Conservation (phyloP, 495 filamentous ascomycete genomes). For the Tuber borchii region DNA sequence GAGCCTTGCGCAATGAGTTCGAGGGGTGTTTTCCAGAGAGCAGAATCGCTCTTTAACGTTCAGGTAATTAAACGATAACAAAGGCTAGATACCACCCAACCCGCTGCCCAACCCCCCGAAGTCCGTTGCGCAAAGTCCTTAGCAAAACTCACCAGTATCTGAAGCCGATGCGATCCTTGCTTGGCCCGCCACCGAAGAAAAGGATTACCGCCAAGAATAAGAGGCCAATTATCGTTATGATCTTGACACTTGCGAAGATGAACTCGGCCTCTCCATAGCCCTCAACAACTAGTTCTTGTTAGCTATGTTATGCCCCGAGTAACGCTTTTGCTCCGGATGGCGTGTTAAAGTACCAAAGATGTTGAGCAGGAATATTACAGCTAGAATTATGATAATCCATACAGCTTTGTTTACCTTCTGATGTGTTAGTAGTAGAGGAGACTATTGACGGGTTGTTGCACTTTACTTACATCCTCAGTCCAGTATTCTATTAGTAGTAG, state of each 20-base stretch:
- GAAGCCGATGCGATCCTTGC: constrained; percentile 55
- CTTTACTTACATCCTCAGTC: constrained; percentile 24
- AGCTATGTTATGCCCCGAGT: neutral
- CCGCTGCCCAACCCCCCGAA: neutral
- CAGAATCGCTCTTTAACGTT: neutral
- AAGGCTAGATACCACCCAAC: neutral
- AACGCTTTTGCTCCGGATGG: constrained; percentile 47
- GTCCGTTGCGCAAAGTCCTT: neutral
- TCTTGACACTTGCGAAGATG: constrained; percentile 54
- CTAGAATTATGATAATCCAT: constrained; percentile 57
- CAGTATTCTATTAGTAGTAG: constrained; percentile 36
- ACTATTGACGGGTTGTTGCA: neutral
- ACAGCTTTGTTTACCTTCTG: constrained; percentile 48
- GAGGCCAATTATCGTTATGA: constrained; percentile 59
- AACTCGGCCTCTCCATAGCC: constrained; percentile 61
- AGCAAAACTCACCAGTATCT: constrained; percentile 51
- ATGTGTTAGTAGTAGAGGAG: neutral
- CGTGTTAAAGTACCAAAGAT: constrained; percentile 50
- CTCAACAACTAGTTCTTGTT: constrained; percentile 25
- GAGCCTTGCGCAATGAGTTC: constrained; percentile 3
- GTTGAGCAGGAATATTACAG: constrained; percentile 56
- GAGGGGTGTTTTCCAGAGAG: neutral
- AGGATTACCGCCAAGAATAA: constrained; percentile 67
- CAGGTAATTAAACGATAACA: neutral
- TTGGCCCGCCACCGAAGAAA: constrained; percentile 54